Conservation (phyloP, 371 early-diverging fungal species). For the Smittium culicis region DNA sequence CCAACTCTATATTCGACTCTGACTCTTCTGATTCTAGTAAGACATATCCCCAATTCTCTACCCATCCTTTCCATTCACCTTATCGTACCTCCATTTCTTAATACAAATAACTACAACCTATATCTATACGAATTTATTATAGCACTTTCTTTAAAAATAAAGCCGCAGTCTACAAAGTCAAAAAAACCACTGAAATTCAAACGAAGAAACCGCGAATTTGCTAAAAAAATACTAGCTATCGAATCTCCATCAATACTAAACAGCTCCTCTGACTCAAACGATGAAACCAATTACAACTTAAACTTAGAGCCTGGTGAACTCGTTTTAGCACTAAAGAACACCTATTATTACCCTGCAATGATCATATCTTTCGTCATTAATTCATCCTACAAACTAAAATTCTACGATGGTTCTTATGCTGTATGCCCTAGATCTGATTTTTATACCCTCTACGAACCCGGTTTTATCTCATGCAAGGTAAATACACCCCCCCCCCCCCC, state of each 20-base stretch:
- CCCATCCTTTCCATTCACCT: no score
- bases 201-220: background rate
- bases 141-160: no score
- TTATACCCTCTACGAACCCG: background rate
- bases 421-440: background rate
- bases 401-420: background rate
- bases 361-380: background rate
- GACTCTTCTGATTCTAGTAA: no score
- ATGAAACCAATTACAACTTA: background rate
- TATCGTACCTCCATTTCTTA: no score
- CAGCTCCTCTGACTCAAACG: background rate
- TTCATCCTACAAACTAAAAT: background rate
- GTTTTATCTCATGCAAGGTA: background rate
- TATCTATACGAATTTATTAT: no score
- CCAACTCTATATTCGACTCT: no score
- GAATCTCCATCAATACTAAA: background rate
- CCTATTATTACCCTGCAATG: constrained; percentile 7
- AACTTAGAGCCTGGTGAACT: constrained; percentile 6
- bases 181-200: background rate
- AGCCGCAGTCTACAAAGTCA: no score
- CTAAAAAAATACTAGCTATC: background rate
- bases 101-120: no score
- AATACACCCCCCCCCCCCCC: background rate
- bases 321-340: constrained; percentile 3
- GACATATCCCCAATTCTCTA: no score